Conservation (phyloP, 2,329 filamentous ascomycete species). For the Beauveria sp. region DNA sequence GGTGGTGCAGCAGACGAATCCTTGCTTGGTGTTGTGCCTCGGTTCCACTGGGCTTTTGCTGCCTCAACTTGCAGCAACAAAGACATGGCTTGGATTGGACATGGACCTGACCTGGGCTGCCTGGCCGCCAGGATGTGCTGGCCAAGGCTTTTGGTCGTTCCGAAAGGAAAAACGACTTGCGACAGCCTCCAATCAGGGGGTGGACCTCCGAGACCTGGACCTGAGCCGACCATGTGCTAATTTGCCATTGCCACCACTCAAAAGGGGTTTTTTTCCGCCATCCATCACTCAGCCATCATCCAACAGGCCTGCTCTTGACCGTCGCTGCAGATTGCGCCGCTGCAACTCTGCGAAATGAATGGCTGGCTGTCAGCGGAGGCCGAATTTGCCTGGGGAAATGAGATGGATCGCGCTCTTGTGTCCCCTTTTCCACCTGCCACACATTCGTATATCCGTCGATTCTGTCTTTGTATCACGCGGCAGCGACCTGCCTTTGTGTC, state of each 20-base stretch:
- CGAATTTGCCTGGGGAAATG: conserved; percentile 9
- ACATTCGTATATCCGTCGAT: background rate
- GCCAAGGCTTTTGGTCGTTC: background rate
- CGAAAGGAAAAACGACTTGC: no score
- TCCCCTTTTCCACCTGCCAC: background rate
- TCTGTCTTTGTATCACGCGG: background rate
- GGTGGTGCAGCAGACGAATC: background rate
- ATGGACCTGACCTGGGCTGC: no score
- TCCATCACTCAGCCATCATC: no score
- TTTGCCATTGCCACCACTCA: conserved; percentile 4
- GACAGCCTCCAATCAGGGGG: background rate
- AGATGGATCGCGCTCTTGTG: conserved; percentile 7
- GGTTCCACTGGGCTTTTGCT: background rate
- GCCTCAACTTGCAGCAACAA: background rate
- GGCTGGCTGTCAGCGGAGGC: background rate
- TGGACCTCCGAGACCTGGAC: background rate
- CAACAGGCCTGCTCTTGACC: background rate
- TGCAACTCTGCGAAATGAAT: conserved; percentile 8
- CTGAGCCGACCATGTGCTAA: background rate
- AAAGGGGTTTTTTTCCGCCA: background rate
- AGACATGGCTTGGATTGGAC: background rate
- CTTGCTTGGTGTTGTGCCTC: conserved; percentile 6
- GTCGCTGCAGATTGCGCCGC: conserved; percentile 6
- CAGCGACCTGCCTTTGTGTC: background rate
- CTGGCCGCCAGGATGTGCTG: background rate